Evolutionary conservation across 1,284 basidiomycete species (phyloP), one percentile per base, ranked within the genome.

Genomic region (Ganoderma leucocontextum): DNA sequence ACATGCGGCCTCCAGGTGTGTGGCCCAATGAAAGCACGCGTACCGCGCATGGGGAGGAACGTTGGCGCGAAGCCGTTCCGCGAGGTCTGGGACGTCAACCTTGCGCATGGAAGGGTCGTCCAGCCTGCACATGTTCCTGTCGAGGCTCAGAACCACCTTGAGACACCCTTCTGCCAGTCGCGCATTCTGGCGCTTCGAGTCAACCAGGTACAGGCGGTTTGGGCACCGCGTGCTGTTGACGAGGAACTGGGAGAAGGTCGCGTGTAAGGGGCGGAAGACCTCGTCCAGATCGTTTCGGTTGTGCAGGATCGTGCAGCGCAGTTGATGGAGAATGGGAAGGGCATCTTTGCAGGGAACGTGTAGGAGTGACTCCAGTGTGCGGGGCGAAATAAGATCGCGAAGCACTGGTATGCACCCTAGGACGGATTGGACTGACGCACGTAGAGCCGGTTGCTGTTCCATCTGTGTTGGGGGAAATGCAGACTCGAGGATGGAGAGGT

Each of bases 241-340:
- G 38, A 72, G 63, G 41, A 72, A 72, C 47, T 61, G 70, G 38
- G 57, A 44, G 57, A 72, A 67, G 39, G 68, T 67, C 35, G 59
- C 67, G 36, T 69, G 67, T 12, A 63, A 19, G 10, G 65, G 62
- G 29, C 65, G 62, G 57, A 69, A 58, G 25, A 36, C 22, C 4
- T 29, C 59, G 33, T 65, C 53, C 22, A 22, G 17, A 39, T 72
- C 62, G 38, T 67, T 35, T 0, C 36, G 42, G 44, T 62, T 52
- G 44, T 53, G 38, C 10, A 64, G 7, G 9, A 72, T 19, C 35
- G 65, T 55, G 35, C 65, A 62, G 38, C 67, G 62, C 13, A 72
- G 70, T 2, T 59, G 67, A 15, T 60, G 38, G 15, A 72, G 60
- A 8, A 72, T 53, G 25, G 52, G 44, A 25, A 39, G 55, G 22